Percentiles rank a stretch among this genome's conserved stretches.
These are phyloP conservation scores for Persicaria maculosa DNA, from an alignment of 148 eudicot species.

Conservation along the genomic window DNA sequence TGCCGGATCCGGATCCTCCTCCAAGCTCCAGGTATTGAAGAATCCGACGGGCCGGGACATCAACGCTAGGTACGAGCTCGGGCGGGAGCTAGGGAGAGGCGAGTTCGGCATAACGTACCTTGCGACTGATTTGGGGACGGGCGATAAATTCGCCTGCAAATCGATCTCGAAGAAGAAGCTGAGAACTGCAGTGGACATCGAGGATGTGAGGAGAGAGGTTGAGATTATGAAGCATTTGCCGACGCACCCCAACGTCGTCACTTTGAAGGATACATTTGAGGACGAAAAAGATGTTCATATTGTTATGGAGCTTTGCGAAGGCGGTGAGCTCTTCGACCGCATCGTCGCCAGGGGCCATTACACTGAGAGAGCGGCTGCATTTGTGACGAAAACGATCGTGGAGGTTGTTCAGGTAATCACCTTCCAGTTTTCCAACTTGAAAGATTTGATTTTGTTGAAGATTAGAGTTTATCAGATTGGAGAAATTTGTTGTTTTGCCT, in stretches of 20 bases:
- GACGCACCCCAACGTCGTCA: constrained; percentile 38
- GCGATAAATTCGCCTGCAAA: constrained; percentile 42
- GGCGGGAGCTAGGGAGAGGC: constrained; percentile 46
- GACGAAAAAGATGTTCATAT: constrained; percentile 41
- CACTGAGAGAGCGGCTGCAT: constrained; percentile 47
- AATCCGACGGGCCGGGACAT: constrained; percentile 42
- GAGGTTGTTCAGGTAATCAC: constrained; percentile 43
- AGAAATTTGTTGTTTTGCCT: too few relatives aligned
- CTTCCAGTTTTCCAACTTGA: background rate
- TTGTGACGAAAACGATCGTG: constrained; percentile 39
- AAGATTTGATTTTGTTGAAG: background rate
- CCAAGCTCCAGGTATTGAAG: constrained; percentile 30
- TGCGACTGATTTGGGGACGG: constrained; percentile 32
- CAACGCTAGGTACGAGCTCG: constrained; percentile 28
- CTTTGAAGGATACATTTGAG: constrained; percentile 38
- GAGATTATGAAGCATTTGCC: constrained; percentile 20
- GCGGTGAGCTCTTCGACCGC: constrained; percentile 48
- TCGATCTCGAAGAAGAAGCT: constrained; percentile 48
- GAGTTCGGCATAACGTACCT: constrained; percentile 46
- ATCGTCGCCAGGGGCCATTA: constrained; percentile 56
- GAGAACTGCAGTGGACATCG: constrained; percentile 41
- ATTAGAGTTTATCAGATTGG: too few relatives aligned
- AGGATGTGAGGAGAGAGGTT: constrained; percentile 27
- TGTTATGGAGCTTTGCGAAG: constrained; percentile 53
- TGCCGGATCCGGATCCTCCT: constrained; percentile 17